A percentile compares a stretch with the other conserved stretches of the same genome.
phyloP scores from a whole-genome alignment of 345 rosid genomes.

The Aquilaria yunnanensis region DNA sequence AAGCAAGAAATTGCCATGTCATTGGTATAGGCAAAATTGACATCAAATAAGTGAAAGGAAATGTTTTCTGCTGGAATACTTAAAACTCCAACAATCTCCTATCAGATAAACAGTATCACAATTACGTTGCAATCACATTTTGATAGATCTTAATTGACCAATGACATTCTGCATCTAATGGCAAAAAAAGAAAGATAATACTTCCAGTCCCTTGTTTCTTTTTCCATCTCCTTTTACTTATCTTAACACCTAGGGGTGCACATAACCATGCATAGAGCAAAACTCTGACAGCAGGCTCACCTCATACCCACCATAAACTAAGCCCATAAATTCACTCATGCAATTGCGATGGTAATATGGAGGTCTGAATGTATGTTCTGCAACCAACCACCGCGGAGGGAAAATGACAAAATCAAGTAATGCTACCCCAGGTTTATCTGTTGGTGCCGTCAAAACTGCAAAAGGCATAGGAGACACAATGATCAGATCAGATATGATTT shows the following conservation, averaged over 20 bases:
- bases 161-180: no score
- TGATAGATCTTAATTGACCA: no score
- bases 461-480: background rate
- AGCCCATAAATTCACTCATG: constrained; percentile 99
- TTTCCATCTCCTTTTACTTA: no score
- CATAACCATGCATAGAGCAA: no score
- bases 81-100: no score
- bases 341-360: constrained; percentile 98
- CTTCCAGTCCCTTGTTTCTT: no score
- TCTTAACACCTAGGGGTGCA: no score
- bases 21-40: background rate
- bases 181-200: no score
- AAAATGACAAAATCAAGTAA: constrained; percentile 92
- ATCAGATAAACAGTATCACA: no score
- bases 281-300: constrained; percentile 23
- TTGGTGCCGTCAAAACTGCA: constrained; percentile 93
- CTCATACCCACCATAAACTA: constrained; percentile 90
- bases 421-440: constrained; percentile 96
- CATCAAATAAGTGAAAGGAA: no score
- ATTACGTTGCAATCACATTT: no score
- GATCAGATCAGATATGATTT: constrained; percentile 9
- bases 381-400: constrained; percentile 96
- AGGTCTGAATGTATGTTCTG: constrained; percentile 95
- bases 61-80: no score
- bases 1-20: background rate